Evolutionary conservation across 2,329 filamentous ascomycete species (phyloP), one percentile per base, ranked within the genome.

Genomic region (Graphilbum sp.): DNA sequence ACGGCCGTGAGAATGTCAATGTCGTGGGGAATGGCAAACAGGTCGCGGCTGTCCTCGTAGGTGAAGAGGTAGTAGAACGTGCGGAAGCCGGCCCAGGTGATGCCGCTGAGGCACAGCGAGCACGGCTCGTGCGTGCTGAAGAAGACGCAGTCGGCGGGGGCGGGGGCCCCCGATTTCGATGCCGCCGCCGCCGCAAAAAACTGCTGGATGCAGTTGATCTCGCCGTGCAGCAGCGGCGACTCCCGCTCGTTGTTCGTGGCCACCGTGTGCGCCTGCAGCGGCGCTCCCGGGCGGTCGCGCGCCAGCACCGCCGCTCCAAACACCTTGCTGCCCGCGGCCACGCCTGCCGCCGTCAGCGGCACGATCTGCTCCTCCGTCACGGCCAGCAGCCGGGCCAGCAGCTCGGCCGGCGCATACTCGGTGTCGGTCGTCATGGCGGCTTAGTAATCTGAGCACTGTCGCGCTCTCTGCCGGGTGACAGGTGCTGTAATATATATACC

Each of bases 71-170:
- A 71, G 50, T 69, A 72, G 40, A 74, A 57, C 50, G 67, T 62
- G 41, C 56, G 58, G 53, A 74, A 73, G 1, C 69, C 68, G 10
- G 64, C 62, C 69, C 69, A 74, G 3, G 68, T 59, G 43, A 74
- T 72, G 13, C 64, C 69, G 45, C 64, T 70, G 10, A 74, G 54
- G 42, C 69, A 73, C 3, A 73, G 57, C 32, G 63, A 69, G 55
- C 69, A 73, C 1, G 69, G 69, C 53, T 74, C 69, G 48, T 73
- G 69, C 0, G 69, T 72, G 5, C 67, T 64, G 41, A 73, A 61
- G 55, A 74, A 73, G 49, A 74, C 48, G 54, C 68, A 72, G 47
- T 68, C 64, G 9, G 53, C 51, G 11, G 54, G 46, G 27, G 50
- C 41, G 3, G 61, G 47, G 2, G n/a, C n/a, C n/a, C n/a, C 53